phyloP scores from a whole-genome alignment of 331 rosid genomes.

The Rhamnella rubrinervis region DNA sequence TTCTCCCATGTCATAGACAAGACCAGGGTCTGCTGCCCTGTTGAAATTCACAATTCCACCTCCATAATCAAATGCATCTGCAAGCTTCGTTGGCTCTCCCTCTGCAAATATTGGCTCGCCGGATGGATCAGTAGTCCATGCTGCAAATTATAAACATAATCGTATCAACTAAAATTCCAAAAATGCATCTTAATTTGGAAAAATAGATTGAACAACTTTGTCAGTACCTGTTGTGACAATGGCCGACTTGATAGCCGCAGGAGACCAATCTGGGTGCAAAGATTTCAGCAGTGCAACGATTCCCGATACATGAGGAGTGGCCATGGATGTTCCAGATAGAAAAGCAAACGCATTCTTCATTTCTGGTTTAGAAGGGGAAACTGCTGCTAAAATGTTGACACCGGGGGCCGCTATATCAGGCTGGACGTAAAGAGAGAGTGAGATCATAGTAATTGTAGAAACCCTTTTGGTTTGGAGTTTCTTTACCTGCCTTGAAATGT shows the following conservation, averaged over 20 bases:
- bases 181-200: neutral
- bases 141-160: conserved; percentile 22
- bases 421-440: conserved; percentile 23
- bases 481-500: neutral
- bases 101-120: conserved; percentile 40
- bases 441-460: neutral
- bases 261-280: conserved; percentile 49
- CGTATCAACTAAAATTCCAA: neutral
- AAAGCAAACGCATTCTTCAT: conserved; percentile 24
- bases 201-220: neutral
- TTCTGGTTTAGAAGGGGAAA: conserved; percentile 8
- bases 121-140: conserved; percentile 40
- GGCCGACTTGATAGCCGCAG: conserved; percentile 47
- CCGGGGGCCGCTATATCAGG: conserved; percentile 52
- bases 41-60: conserved; percentile 39
- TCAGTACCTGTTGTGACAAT: conserved; percentile 41
- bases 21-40: conserved; percentile 41
- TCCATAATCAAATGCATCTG: conserved; percentile 39
- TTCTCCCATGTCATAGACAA: conserved; percentile 34
- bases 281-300: conserved; percentile 40
- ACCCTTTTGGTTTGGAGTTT: neutral
- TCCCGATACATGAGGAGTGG: conserved; percentile 45
- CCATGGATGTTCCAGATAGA: conserved; percentile 45
- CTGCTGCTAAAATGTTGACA: conserved; percentile 33
- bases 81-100: conserved; percentile 28